Percentiles rank a stretch among this genome's conserved stretches.
Conservation (phyloP, 257 asterid genomes). For the Fraxinus cuspidata region DNA sequence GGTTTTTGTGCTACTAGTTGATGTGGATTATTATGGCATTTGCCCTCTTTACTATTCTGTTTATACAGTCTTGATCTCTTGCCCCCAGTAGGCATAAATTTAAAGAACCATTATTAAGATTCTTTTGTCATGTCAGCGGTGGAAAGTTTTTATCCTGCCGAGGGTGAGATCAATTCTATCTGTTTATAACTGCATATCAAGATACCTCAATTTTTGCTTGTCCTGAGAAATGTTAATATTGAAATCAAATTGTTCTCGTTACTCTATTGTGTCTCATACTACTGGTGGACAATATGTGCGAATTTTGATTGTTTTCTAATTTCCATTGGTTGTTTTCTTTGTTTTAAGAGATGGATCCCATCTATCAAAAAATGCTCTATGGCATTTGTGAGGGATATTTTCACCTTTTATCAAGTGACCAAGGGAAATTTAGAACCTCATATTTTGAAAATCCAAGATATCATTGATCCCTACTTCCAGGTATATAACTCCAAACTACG, state of each 20-base stretch:
- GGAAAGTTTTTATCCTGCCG: too few relatives aligned
- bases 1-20: slow-evolving; percentile 1
- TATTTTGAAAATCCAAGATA: slow-evolving; percentile 24
- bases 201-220: neutral
- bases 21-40: neutral
- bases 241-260: neutral
- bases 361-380: slow-evolving; percentile 29
- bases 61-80: too few relatives aligned
- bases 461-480: slow-evolving; percentile 38
- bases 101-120: too few relatives aligned
- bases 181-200: neutral
- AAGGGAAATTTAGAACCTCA: slow-evolving; percentile 31
- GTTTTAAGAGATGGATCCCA: slow-evolving; percentile 45
- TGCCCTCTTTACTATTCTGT: neutral
- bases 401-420: slow-evolving; percentile 32
- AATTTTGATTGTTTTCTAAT: slow-evolving; percentile 4
- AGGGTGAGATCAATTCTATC: too few relatives aligned
- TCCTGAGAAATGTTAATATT: neutral
- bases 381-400: slow-evolving; percentile 20
- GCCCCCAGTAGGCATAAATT: too few relatives aligned
- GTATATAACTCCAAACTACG: slow-evolving; percentile 14
- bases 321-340: slow-evolving; percentile 7
- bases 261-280: neutral
- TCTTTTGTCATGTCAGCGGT: too few relatives aligned
- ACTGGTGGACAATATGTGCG: neutral